These are phyloP conservation scores for Malassezia obtusa DNA, from an alignment of 1,284 basidiomycete species.

Conservation along the genomic window DNA sequence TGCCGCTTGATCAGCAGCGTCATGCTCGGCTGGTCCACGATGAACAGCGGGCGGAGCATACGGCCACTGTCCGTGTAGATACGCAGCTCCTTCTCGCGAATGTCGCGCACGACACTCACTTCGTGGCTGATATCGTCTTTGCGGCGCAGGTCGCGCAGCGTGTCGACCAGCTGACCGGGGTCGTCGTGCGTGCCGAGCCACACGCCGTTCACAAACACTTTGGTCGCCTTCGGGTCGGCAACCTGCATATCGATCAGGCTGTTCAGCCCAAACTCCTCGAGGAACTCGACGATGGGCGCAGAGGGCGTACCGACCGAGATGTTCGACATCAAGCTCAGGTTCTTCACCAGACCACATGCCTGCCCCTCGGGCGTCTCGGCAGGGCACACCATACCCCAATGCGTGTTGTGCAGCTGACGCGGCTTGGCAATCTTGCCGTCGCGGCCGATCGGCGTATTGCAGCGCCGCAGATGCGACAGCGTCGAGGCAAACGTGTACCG, in stretches of 20 bases:
- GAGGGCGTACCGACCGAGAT: constrained; percentile 95
- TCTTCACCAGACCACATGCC: constrained; percentile 97
- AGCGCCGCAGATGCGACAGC: constrained; percentile 90
- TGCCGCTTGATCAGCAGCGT: constrained; percentile 69
- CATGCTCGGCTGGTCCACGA: constrained; percentile 70
- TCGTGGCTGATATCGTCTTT: constrained; percentile 93
- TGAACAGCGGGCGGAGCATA: constrained; percentile 90
- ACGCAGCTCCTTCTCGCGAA: constrained; percentile 85
- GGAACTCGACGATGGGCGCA: constrained; percentile 91
- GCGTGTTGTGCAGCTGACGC: constrained; percentile 96
- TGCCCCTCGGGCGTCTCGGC: constrained; percentile 99
- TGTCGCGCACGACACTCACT: constrained; percentile 92
- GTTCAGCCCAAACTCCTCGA: constrained; percentile 77
- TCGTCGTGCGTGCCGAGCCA: constrained; percentile 99
- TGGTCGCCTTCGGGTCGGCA: constrained; percentile 55
- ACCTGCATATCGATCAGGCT: constrained; percentile 41
- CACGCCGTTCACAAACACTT: constrained; percentile 98
- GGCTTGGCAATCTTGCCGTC: constrained; percentile 99
- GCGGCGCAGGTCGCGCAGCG: constrained; percentile 79
- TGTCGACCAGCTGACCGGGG: constrained; percentile 80
- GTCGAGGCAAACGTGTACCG: constrained; percentile 98
- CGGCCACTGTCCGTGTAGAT: constrained; percentile 94
- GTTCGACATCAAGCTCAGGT: constrained; percentile 91
- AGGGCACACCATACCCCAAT: constrained; percentile 96
- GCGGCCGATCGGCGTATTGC: constrained; percentile 93